Base-by-base conservation (phyloP, 192 early-diverging fungal species). In the Coemansia sp. region DNA sequence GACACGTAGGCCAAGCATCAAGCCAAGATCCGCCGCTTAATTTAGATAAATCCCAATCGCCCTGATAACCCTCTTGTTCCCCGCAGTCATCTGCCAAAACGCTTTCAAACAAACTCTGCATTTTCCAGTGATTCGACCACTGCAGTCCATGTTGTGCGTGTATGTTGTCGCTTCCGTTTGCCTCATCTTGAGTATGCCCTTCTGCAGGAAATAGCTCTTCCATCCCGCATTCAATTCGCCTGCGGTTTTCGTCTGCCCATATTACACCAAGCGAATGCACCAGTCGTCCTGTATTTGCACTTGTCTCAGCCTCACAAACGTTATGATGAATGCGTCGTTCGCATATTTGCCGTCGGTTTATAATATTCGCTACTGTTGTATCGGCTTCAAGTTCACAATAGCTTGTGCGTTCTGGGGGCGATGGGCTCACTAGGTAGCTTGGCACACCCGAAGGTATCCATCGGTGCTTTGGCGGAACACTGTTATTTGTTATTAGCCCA, bases 311-410 rank as follows among this genome's bases (percentile, higher is more conserved):
- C n/a, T 85, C 85, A 0, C 65, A 36, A 4, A 85, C 36, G 7
- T 61, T 59, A 14, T 74, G 66, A 62, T 90, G 89, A 6, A 76
- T 78, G 20, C 75, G 56, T 23, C 87, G 74, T 64, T 88, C 86
- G 3, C 63, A 63, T 8, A 84, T 68, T 5, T 51, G 46, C 5
- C 73, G 64, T 17, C 89, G 71, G 58, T 96, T 96, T 19, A 88
- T 19, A 39, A 96, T 92, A 21, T 87, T 80, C 33, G 68, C 68
- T 5, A 75, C 84, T 6, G 80, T 72, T 4, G 82, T 71, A 62
- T 96, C 94, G 6, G 92, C 69, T 67, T 95, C 94, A 19, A 95
- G 74, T 59, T 93, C 91, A 51, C 90, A 89, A 23, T 77, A 82
- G 63, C 86, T 90, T 31, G 74, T 71, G 19, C 89, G 84, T 19